Percentiles rank a stretch among this genome's conserved stretches.
These are phyloP conservation scores for Gynostemma pentaphyllum DNA, from an alignment of 306 rosid species.

Conservation along the genomic window DNA sequence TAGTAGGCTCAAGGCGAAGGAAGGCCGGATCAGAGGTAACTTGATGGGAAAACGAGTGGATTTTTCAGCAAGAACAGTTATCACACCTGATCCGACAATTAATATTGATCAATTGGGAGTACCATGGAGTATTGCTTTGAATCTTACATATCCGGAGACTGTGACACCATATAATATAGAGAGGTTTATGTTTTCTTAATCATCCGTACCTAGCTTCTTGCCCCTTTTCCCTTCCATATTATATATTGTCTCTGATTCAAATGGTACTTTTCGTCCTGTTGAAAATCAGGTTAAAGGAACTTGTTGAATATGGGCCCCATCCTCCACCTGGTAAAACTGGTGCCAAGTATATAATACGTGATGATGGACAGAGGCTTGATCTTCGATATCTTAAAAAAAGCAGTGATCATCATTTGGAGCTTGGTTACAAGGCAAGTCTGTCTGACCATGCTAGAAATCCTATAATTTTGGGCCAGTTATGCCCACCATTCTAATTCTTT, in stretches of 20 bases:
- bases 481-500: conserved; percentile 5
- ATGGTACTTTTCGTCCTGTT: neutral
- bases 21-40: conserved; percentile 98
- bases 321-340: conserved; percentile 99
- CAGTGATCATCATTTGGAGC: conserved; percentile 99
- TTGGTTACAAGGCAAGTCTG: conserved; percentile 73
- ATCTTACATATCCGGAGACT: conserved; percentile 95
- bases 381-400: conserved; percentile 94
- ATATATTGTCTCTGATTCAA: neutral
- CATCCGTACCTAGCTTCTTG: neutral
- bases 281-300: conserved; percentile 75
- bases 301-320: conserved; percentile 94
- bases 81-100: conserved; percentile 94
- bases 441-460: neutral
- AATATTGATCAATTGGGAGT: conserved; percentile 93
- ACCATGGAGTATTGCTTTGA: conserved; percentile 96
- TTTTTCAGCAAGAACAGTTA: conserved; percentile 96
- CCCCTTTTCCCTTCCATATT: neutral
- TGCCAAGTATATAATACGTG: conserved; percentile 95
- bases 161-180: conserved; percentile 98
- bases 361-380: conserved; percentile 98
- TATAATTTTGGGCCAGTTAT: neutral
- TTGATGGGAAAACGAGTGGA: conserved; percentile 98
- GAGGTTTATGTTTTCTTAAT: conserved; percentile 32
- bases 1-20: conserved; percentile 98